Percentiles rank a stretch among this genome's conserved stretches.
Conservation (phyloP, 345 rosid species). For the Camelina neglecta region DNA sequence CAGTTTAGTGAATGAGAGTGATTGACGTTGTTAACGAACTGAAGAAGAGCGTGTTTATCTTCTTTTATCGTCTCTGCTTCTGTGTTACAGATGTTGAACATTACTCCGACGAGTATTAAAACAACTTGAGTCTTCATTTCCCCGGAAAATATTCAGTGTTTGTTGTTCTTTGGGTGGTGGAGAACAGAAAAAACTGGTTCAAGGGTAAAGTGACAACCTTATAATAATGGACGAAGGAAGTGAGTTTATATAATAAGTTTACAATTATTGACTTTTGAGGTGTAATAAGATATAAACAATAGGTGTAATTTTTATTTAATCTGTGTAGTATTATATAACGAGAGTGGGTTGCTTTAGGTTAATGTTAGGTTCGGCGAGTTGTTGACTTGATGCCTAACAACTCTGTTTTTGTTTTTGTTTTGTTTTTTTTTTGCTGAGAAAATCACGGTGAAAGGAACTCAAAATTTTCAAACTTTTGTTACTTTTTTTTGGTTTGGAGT, state of each 20-base stretch:
- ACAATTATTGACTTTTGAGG: conserved; percentile 37
- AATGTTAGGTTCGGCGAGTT: conserved; percentile 51
- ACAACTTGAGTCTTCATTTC: conserved; percentile 43
- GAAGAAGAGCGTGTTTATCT: conserved; percentile 76
- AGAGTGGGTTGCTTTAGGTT: conserved; percentile 46
- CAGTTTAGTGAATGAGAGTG: conserved; percentile 72
- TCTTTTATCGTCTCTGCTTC: conserved; percentile 52
- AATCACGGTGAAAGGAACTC: conserved; percentile 36
- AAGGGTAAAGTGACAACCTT: conserved; percentile 37
- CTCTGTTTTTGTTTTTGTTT: conserved; percentile 32
- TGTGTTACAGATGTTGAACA: conserved; percentile 50
- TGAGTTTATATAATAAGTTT: conserved; percentile 27
- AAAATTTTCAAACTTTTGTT: neutral
- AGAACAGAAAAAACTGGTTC: conserved; percentile 18
- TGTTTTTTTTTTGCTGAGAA: conserved; percentile 30
- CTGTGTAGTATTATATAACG: neutral
- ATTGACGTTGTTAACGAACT: conserved; percentile 59
- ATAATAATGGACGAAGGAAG: conserved; percentile 25
- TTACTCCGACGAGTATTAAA: conserved; percentile 45
- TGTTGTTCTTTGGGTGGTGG: neutral
- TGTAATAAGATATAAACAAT: neutral
- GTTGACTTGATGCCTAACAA: conserved; percentile 48
- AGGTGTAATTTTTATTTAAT: conserved; percentile 4
- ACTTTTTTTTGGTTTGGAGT: conserved; percentile 20
- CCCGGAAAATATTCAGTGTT: neutral